Conservation (phyloP, 306 rosid species). For the Sindora glabra region DNA sequence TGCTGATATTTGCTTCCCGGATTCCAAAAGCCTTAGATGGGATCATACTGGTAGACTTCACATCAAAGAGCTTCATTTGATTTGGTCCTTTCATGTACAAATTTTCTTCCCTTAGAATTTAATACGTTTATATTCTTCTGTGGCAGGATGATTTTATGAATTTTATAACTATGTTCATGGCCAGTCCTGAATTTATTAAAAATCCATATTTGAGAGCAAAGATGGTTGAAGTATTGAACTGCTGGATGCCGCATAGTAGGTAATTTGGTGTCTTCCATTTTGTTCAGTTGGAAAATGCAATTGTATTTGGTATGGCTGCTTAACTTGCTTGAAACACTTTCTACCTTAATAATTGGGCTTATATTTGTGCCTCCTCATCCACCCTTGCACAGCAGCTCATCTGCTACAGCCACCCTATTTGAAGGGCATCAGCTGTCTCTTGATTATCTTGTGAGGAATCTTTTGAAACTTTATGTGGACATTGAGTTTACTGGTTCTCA, state of each 20-base stretch:
- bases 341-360: slow-evolving; percentile 19
- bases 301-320: neutral
- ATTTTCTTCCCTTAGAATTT: neutral
- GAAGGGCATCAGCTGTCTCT: slow-evolving; percentile 96
- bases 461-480: slow-evolving; percentile 94
- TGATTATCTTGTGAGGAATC: slow-evolving; percentile 91
- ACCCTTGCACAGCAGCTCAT: slow-evolving; percentile 52
- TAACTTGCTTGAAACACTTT: slow-evolving; percentile 2
- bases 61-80: neutral
- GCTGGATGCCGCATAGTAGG: slow-evolving; percentile 98
- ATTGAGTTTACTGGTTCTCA: slow-evolving; percentile 98
- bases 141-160: slow-evolving; percentile 96
- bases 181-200: slow-evolving; percentile 72
- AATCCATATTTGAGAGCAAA: slow-evolving; percentile 96
- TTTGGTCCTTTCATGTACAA: neutral
- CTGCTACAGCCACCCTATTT: slow-evolving; percentile 67
- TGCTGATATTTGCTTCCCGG: slow-evolving; percentile 90
- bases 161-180: slow-evolving; percentile 98
- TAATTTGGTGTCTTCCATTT: slow-evolving; percentile 26
- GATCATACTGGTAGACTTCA: slow-evolving; percentile 54
- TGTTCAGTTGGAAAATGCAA: neutral
- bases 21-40: slow-evolving; percentile 98
- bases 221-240: slow-evolving; percentile 97
- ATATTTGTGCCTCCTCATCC: neutral
- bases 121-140: slow-evolving; percentile 2